These are phyloP conservation scores for Whalleya microplaca DNA, from an alignment of 2,329 filamentous ascomycete genomes.

Conservation along the genomic window DNA sequence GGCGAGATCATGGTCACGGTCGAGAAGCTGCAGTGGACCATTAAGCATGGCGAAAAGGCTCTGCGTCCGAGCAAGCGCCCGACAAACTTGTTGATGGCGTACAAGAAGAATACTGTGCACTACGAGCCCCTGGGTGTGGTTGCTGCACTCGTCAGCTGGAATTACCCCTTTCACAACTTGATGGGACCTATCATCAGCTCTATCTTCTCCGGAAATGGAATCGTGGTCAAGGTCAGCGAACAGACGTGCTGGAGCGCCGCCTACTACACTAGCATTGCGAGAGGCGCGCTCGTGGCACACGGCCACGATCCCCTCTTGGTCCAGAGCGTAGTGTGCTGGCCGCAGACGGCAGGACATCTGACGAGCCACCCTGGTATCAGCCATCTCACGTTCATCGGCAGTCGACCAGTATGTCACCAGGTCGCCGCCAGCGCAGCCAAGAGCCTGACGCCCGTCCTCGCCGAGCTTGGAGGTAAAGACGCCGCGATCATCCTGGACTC, in stretches of 20 bases:
- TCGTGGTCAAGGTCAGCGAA: conserved; percentile 93
- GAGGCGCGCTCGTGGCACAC: conserved; percentile 78
- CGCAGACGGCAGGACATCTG: conserved; percentile 76
- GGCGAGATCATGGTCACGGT: conserved; percentile 93
- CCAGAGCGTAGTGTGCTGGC: conserved; percentile 87
- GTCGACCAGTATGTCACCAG: conserved; percentile 80
- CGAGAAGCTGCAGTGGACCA: conserved; percentile 94
- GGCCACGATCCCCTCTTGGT: conserved; percentile 82
- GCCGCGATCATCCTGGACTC: conserved; percentile 89
- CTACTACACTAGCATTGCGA: conserved; percentile 81
- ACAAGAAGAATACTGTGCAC: conserved; percentile 87
- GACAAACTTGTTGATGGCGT: conserved; percentile 91
- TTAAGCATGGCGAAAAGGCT: conserved; percentile 84
- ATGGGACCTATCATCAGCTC: conserved; percentile 88
- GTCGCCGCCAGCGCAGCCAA: conserved; percentile 87
- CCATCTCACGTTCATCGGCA: conserved; percentile 97
- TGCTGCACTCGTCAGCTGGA: conserved; percentile 93
- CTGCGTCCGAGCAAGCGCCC: conserved; percentile 73
- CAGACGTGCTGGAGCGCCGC: conserved; percentile 90
- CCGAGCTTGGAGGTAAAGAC: conserved; percentile 95
- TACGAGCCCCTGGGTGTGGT: conserved; percentile 96
- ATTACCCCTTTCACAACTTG: conserved; percentile 95
- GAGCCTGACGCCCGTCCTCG: conserved; percentile 81
- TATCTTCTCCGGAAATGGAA: conserved; percentile 87
- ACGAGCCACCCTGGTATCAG: conserved; percentile 83